Conservation (phyloP, 2,329 filamentous ascomycete genomes). For the Pezizomycotina sp. region DNA sequence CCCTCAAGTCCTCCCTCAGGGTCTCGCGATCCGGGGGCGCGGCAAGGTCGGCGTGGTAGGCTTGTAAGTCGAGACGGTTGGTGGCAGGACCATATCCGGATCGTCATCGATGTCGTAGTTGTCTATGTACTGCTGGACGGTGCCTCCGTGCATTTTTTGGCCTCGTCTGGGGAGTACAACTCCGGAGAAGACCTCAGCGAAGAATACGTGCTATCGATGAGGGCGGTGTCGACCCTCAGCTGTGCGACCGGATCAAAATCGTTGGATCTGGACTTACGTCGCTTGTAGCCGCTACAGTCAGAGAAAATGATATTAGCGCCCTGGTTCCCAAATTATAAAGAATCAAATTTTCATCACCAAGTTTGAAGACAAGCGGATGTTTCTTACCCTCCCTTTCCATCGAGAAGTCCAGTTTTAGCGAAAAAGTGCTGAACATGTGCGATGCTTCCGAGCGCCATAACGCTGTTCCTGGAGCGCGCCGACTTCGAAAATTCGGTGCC, state of each 20-base stretch:
- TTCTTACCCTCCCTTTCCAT: slow-evolving; percentile 61
- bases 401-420: slow-evolving; percentile 77
- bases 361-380: background rate
- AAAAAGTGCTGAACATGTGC: slow-evolving; percentile 98
- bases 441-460: slow-evolving; percentile 91
- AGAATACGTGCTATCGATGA: slow-evolving; percentile 44
- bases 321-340: too few relatives aligned
- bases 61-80: slow-evolving; percentile 90
- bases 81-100: slow-evolving; percentile 74
- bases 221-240: slow-evolving; percentile 31
- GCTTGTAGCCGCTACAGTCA: slow-evolving; percentile 12
- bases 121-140: slow-evolving; percentile 32
- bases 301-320: background rate
- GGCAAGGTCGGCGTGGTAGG: slow-evolving; percentile 65
- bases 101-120: slow-evolving; percentile 44
- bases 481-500: slow-evolving; percentile 81
- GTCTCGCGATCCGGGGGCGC: slow-evolving; percentile 65
- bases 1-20: slow-evolving; percentile 52
- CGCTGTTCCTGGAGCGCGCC: slow-evolving; percentile 77
- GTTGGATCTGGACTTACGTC: slow-evolving; percentile 4
- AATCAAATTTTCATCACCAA: too few relatives aligned
- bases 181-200: slow-evolving; percentile 46
- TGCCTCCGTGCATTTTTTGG: slow-evolving; percentile 36
- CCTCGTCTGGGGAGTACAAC: slow-evolving; percentile 29
- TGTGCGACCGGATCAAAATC: slow-evolving; percentile 10